A percentile compares a stretch with the other conserved stretches of the same genome.
Evolutionary conservation across 2,329 filamentous ascomycete species (phyloP).

Genomic region (Pezicula radicicola): DNA sequence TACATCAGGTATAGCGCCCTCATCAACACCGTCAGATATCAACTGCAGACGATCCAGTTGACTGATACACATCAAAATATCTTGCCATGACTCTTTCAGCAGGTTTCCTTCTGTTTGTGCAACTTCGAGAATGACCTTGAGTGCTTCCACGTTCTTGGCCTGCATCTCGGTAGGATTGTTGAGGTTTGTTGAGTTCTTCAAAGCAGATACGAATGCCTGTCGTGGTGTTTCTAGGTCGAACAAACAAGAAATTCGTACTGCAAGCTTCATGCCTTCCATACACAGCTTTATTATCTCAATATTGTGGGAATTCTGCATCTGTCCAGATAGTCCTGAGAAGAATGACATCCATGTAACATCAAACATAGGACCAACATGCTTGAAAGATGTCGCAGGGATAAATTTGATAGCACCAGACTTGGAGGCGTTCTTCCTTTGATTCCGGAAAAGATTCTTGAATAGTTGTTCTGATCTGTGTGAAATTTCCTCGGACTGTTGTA

Average conservation of each 20-base stretch:
- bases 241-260: slow-evolving; percentile 87
- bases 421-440: slow-evolving; percentile 77
- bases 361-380: slow-evolving; percentile 97
- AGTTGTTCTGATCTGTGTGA: slow-evolving; percentile 71
- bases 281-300: slow-evolving; percentile 88
- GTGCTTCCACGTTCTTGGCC: slow-evolving; percentile 91
- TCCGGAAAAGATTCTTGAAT: slow-evolving; percentile 89
- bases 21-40: slow-evolving; percentile 91
- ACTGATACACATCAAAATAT: slow-evolving; percentile 91
- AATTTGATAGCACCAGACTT: slow-evolving; percentile 68
- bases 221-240: slow-evolving; percentile 93
- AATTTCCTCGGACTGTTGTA: slow-evolving; percentile 95
- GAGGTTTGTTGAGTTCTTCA: slow-evolving; percentile 92
- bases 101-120: slow-evolving; percentile 91
- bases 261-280: slow-evolving; percentile 92
- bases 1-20: slow-evolving; percentile 87
- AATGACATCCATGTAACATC: slow-evolving; percentile 99
- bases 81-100: slow-evolving; percentile 88
- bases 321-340: slow-evolving; percentile 87
- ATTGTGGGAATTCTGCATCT: slow-evolving; percentile 91
- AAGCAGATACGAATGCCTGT: slow-evolving; percentile 89
- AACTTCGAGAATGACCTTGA: slow-evolving; percentile 88
- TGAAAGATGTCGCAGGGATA: slow-evolving; percentile 89
- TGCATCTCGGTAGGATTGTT: slow-evolving; percentile 95
- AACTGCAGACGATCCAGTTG: slow-evolving; percentile 94